phyloP scores from a whole-genome alignment of 192 early-diverging fungal genomes.

The Rhizophagus prolifer region DNA sequence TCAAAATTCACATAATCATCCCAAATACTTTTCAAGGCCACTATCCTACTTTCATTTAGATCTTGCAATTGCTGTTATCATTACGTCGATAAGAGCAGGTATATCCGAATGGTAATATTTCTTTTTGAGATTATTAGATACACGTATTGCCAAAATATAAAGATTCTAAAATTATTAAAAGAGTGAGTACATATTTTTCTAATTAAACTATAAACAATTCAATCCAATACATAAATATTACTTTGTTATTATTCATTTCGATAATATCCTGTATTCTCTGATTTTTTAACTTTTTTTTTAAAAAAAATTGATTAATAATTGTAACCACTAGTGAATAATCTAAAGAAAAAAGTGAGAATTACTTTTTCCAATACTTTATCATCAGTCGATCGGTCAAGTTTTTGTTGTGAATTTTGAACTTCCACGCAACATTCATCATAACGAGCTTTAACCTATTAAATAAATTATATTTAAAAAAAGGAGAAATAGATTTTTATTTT shows the following conservation, averaged over 20 bases:
- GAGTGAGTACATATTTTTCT: neutral
- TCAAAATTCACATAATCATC: conserved; percentile 50
- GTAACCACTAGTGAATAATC: neutral
- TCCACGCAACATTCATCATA: conserved; percentile 69
- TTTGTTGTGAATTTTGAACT: conserved; percentile 57
- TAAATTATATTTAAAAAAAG: neutral
- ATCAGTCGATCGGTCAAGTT: conserved; percentile 57
- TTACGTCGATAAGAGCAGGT: conserved; percentile 60
- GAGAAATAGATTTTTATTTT: neutral
- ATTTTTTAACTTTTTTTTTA: conserved; percentile 33
- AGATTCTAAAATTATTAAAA: conserved; percentile 51
- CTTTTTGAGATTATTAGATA: conserved; percentile 61
- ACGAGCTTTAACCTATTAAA: conserved; percentile 37
- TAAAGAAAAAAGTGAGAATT: conserved; percentile 26
- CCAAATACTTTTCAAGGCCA: conserved; percentile 56
- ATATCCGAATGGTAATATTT: conserved; percentile 65
- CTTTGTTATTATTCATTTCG: conserved; percentile 69
- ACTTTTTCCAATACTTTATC: conserved; percentile 59
- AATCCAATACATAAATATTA: conserved; percentile 14
- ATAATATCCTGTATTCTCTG: conserved; percentile 58
- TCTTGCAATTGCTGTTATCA: conserved; percentile 58
- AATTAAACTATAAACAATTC: neutral
- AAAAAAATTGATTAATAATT: conserved; percentile 17
- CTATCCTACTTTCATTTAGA: conserved; percentile 54
- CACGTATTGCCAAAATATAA: conserved; percentile 62